phyloP scores from a whole-genome alignment of 306 rosid genomes.

The Hylodesmum podocarpum region DNA sequence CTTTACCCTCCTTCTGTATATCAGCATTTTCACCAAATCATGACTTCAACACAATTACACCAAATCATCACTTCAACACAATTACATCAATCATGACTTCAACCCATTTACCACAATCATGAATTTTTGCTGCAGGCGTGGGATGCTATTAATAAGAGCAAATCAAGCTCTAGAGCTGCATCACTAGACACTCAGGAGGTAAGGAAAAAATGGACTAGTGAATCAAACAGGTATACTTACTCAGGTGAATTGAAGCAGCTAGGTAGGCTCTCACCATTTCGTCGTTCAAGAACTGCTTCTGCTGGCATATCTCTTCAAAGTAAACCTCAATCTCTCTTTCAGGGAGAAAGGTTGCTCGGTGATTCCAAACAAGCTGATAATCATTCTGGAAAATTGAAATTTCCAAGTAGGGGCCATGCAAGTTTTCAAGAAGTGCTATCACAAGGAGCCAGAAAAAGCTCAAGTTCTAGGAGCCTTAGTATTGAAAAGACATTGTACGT shows the following conservation, averaged over 20 bases:
- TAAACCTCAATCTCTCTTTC: constrained; percentile 51
- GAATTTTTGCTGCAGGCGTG: constrained; percentile 45
- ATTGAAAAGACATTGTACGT: constrained; percentile 68
- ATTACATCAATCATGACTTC: not conserved
- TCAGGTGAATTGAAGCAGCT: constrained; percentile 57
- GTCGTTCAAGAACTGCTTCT: constrained; percentile 46
- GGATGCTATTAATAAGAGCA: constrained; percentile 55
- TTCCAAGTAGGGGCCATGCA: constrained; percentile 22
- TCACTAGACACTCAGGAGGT: constrained; percentile 50
- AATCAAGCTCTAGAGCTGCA: constrained; percentile 41
- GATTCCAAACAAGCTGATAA: constrained; percentile 49
- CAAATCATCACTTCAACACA: not conserved
- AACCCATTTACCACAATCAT: constrained; percentile 6
- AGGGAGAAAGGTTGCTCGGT: constrained; percentile 44
- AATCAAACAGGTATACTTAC: constrained; percentile 48
- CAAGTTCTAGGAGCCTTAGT: constrained; percentile 35
- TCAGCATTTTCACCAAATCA: not conserved
- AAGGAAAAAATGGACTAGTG: constrained; percentile 51
- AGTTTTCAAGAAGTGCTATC: constrained; percentile 38
- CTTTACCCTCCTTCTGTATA: not conserved
- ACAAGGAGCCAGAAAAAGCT: constrained; percentile 39
- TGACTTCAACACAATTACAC: not conserved
- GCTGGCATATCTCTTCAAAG: constrained; percentile 54
- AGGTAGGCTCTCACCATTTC: constrained; percentile 62
- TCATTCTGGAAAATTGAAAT: constrained; percentile 37